Evolutionary conservation across 768 basidiomycete genomes (phyloP).

Genomic region (Royoungia palumana): DNA sequence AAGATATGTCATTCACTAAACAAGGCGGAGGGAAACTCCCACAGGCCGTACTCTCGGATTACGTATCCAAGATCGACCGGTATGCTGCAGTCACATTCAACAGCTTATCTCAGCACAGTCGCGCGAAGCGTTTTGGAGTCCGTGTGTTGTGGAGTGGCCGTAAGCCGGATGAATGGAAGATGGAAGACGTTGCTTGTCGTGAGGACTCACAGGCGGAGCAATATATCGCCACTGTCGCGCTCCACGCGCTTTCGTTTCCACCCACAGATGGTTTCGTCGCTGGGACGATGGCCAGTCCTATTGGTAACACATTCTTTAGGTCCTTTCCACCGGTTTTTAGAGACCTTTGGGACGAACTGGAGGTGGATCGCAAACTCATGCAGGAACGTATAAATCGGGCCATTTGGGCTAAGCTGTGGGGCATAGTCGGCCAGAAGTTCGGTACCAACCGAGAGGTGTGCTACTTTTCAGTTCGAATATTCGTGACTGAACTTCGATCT

Average conservation of each 20-base stretch:
- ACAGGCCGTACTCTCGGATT: constrained; percentile 65
- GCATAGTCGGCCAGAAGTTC: constrained; percentile 64
- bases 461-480: not conserved
- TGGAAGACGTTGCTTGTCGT: constrained; percentile 83
- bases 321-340: constrained; percentile 78
- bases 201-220: constrained; percentile 81
- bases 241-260: constrained; percentile 75
- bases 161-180: constrained; percentile 63
- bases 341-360: constrained; percentile 91
- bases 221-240: constrained; percentile 81
- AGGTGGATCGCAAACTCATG: constrained; percentile 52
- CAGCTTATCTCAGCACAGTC: constrained; percentile 63
- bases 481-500: constrained; percentile 1
- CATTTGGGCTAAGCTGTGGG: constrained; percentile 67
- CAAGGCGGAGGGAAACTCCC: constrained; percentile 82
- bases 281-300: constrained; percentile 42
- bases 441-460: constrained; percentile 41
- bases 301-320: constrained; percentile 65
- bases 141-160: constrained; percentile 70
- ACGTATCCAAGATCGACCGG: constrained; percentile 63
- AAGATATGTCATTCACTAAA: constrained; percentile 81
- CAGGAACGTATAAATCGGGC: constrained; percentile 64
- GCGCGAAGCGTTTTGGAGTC: constrained; percentile 70
- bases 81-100: constrained; percentile 73
- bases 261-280: constrained; percentile 59